Base-by-base conservation (phyloP, 352 stramenopile genomes). In the Pythium dissotocum region DNA sequence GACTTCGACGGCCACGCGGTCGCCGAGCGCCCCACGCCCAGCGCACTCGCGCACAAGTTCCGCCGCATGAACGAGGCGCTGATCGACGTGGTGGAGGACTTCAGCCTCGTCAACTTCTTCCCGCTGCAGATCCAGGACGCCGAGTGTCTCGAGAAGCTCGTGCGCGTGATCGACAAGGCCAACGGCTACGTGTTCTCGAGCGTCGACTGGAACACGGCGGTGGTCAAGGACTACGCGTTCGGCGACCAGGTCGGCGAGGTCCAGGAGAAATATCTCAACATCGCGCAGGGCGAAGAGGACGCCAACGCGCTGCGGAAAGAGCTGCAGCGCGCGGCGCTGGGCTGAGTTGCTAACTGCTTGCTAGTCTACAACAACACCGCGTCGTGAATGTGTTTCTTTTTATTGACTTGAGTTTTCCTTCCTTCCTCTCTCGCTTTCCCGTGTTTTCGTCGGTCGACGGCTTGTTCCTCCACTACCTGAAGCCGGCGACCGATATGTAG, bases 81-180 rank as follows among this genome's bases (percentile, higher is more conserved):
- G 44, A 87, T 94, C 38, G 84, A 95, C 55, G 85, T 95, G 5
- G 91, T 95, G 52, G 87, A 95, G 59, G 87, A 95, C 65, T 95
- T 94, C 52, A 94, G 85, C 42, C 81, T 95, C 35, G 87, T 95
- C 69, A 91, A 80, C 58, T 95, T 95, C 67, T 58, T 87, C 36
- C 85, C 83, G 32, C 58, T 95, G 51, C 85, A 95, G 67, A 95
- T 95, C 58, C 76, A 95, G 40, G 86, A 94, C 72, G 71, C 78
- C 5, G 72, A 79, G 5, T 88, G 76, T 35, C 71, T 95, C 14
- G 75, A 91, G 61, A 83, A 81, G 7, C 61, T 93, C 30, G 73
- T 90, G n/a, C 77, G 80, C 26, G 82, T 78, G 6, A 90, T 95
- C 52, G 87, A 95, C 72, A 95, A 95, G 69, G 76, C 83, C 32